Evolutionary conservation across 2,329 filamentous ascomycete genomes (phyloP), one percentile per base, ranked within the genome.

Genomic region (Periconia sp.): DNA sequence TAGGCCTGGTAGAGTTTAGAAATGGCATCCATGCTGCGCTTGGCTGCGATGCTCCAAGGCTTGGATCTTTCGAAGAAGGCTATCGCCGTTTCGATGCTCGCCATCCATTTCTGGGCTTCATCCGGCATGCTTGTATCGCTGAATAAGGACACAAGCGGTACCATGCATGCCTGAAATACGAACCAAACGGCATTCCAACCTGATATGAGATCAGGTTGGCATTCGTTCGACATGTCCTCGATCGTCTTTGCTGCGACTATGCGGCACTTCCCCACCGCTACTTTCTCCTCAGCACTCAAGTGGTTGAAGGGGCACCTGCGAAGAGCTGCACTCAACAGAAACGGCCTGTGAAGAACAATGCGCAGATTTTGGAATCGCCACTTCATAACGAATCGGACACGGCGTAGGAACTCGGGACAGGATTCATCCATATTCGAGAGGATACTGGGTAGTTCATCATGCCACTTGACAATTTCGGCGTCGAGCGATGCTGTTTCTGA

Each of bases 141-240:
- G 69, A 91, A 91, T 13, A 92, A 78, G 19, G 84, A 88, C 11
- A 93, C 82, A 1, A 93, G 81, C 0, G 89, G 89, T 9, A 92
- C 85, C 86, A 92, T 90, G 58, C 85, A 85, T 0, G 89, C 88
- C 70, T 92, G 89, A 74, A 91, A 92, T 54, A 90, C 82, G 73
- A 91, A 88, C 88, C 89, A 92, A 2, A 90, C 88, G 0, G 87
- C 89, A 68, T 91, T 90, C 89, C 89, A 92, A 9, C 89, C 89
- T 0, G 85, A 85, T 76, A 92, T 89, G 66, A 91, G 85, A 66
- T 90, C 89, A 44, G 85, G 82, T 44, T 83, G 83, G 76, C 88
- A 91, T 57, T 89, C 87, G 19, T 80, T 77, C 11, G 85, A 81
- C 57, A 92, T 90, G 55, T 91, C 88, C 53, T 86, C 82, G 57